phyloP scores from a whole-genome alignment of 78 protist species.

The Cavenderia fasciculata region DNA sequence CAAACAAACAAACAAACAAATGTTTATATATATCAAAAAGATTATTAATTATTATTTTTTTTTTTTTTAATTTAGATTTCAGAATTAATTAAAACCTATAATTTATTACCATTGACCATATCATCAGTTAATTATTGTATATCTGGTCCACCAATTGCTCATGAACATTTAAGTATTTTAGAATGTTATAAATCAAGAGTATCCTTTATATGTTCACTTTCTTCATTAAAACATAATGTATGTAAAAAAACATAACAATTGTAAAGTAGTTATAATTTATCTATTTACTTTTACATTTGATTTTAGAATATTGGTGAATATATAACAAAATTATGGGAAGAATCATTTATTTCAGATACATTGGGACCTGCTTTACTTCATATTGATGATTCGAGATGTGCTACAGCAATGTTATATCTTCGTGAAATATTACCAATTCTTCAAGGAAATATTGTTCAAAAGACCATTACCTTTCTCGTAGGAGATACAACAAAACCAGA shows the following conservation, averaged over 20 bases:
- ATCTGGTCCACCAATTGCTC: constrained; percentile 75
- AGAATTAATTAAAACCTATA: constrained; percentile 42
- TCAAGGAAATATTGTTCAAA: constrained; percentile 16
- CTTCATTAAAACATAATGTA: constrained; percentile 58
- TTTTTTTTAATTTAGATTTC: too few species aligned
- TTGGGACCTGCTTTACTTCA: constrained; percentile 45
- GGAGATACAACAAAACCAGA: constrained; percentile 19
- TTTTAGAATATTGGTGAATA: constrained; percentile 57
- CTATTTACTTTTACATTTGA: neutral
- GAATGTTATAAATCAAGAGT: constrained; percentile 67
- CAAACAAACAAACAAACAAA: neutral
- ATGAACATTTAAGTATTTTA: constrained; percentile 37
- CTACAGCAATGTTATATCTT: constrained; percentile 59
- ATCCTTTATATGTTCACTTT: constrained; percentile 46
- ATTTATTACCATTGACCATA: constrained; percentile 43
- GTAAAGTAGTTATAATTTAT: neutral
- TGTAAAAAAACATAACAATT: neutral
- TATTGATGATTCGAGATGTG: constrained; percentile 1
- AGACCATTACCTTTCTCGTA: constrained; percentile 38
- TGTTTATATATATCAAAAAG: neutral
- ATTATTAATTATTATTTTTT: neutral
- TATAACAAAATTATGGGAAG: constrained; percentile 67
- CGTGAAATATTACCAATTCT: constrained; percentile 58
- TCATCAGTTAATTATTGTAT: constrained; percentile 26
- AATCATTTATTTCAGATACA: constrained; percentile 60